Base-by-base conservation (phyloP, 192 early-diverging fungal species). In the Funneliformis geosporum region DNA sequence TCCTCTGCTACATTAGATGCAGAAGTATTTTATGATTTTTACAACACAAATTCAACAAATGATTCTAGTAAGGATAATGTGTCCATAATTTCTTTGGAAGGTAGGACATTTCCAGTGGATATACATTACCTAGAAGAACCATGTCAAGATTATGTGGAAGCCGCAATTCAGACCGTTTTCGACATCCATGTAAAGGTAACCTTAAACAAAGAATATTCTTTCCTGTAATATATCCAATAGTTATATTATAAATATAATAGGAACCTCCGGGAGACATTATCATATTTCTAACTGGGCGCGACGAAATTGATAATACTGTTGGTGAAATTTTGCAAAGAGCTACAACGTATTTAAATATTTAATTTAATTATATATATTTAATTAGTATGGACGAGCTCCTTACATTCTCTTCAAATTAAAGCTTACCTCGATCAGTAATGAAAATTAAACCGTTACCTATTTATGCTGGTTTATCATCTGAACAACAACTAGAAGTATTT, bases 1-100 rank as follows among this genome's bases (percentile, higher is more conserved):
- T 92, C 93, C 0, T 95, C 93, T 1, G 94, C 94, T n/a, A 95
- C 93, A n/a, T 74, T 94, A 18, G 92, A 95, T 76, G 92, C 92
- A 0, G 88, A 93, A 75, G 84, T 86, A 5, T 94, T 94, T 80
- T 87, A 87, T 28, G 82, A 87, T 9, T 95, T 92, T 78, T 95
- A 90, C 80, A 92, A 92, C 61, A 80, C 85, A n/a, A 92, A 89
- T 61, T 76, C 80, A 16, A 84, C 83, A 5, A 25, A 55, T 27
- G 81, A 84, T 27, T 68, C 28, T 66, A 43, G 75, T 1, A 80
- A 88, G 59, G 92, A 94, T 60, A 89, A 88, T 3, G 86, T 86
- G 2, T 85, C 87, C 2, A 90, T 94, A 60, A 88, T 94, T 44
- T 94, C 94, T 1, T 81, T 96, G 0, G 92, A 95, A 82, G 93